phyloP scores from a whole-genome alignment of 2,329 filamentous ascomycete genomes.

The Plectosphaerella sp. region DNA sequence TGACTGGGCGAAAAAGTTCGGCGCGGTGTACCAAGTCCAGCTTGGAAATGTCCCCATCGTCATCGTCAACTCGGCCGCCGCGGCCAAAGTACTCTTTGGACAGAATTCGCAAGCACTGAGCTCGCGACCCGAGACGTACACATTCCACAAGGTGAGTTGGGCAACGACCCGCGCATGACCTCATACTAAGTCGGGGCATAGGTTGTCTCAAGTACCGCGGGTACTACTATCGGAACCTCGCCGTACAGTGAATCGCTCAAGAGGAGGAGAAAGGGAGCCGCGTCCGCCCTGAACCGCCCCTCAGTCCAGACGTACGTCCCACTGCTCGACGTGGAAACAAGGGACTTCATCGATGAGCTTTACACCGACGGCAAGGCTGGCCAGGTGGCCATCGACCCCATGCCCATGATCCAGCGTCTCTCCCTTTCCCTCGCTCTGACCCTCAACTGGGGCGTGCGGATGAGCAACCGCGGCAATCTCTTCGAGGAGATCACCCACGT shows the following conservation, averaged over 20 bases:
- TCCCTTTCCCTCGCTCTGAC: constrained; percentile 59
- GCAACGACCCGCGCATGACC: no score
- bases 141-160: constrained; percentile 48
- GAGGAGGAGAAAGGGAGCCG: constrained; percentile 59
- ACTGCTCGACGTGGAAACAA: constrained; percentile 59
- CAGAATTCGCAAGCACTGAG: constrained; percentile 49
- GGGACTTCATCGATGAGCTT: constrained; percentile 58
- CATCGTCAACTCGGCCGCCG: constrained; percentile 49
- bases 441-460: constrained; percentile 61
- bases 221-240: constrained; percentile 64
- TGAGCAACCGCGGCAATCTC: constrained; percentile 54
- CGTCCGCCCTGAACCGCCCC: constrained; percentile 60
- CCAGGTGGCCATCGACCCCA: constrained; percentile 51
- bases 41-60: constrained; percentile 53
- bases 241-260: constrained; percentile 64
- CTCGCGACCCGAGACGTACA: constrained; percentile 54
- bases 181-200: constrained; percentile 15
- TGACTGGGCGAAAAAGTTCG: constrained; percentile 44
- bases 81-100: constrained; percentile 46
- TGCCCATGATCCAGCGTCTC: constrained; percentile 65
- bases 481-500: constrained; percentile 61
- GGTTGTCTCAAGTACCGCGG: constrained; percentile 60
- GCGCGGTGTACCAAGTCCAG: constrained; percentile 50
- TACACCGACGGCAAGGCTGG: constrained; percentile 53
- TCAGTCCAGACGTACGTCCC: constrained; percentile 59